Evolutionary conservation across 495 filamentous ascomycete genomes (phyloP), one percentile per base, ranked within the genome.

Genomic region (Penicillium manginii): DNA sequence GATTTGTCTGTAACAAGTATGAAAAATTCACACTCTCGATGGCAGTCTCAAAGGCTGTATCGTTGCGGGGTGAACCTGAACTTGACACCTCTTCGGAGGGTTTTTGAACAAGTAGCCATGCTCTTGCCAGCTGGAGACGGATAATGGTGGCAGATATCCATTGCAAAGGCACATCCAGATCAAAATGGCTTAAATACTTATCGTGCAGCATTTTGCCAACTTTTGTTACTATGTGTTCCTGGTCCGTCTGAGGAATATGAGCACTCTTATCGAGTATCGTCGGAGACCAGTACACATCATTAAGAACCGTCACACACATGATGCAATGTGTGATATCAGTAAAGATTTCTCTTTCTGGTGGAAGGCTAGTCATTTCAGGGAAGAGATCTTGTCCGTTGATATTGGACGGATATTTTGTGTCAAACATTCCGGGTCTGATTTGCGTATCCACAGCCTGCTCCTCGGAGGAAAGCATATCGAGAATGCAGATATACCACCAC

Each of bases 271-370:
- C 17, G 50, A 52, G 3, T 40, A 17, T 31, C 52, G 45, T 18
- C 33, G 22, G 33, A 31, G 52, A 49, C 57, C 37, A 64, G 50
- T 60, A 54, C 14, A 71, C 22, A 21, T 62, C 75, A 79, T 57
- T 58, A 33, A 75, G 63, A 7, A 88, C 81, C 54, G 86, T 81
- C 55, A 76, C 86, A 1, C 80, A 76, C 15, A 88, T 82, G 6
- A 93, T 74, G 55, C 81, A 84, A 58, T 92, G 88, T 3, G 88
- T 87, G 81, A 91, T 91, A 55, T 92, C 88, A 10, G 89, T 91
- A 7, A 79, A 79, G 4, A 84, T 84, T 2, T 63, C 54, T 8
- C 83, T 76, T 14, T 80, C 71, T 9, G 69, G 58, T 0, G 88
- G 86, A 10, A 83, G 67, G 2, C 78, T 73, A 0, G 70, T 79